These are phyloP conservation scores for Phascolomyces articulosus DNA, from an alignment of 371 early-diverging fungal genomes.

Conservation along the genomic window DNA sequence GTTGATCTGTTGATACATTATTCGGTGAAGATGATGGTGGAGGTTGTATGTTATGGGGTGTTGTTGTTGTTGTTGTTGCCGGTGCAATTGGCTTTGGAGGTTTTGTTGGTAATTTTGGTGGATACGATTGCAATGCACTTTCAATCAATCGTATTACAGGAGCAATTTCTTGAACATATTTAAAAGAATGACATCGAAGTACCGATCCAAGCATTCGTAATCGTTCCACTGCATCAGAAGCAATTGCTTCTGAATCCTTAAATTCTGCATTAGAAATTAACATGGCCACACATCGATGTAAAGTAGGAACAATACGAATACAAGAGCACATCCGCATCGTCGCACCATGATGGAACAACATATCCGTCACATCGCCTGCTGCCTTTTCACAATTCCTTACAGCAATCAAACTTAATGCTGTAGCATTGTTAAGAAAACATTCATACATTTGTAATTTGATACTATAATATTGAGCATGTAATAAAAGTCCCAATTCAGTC, in stretches of 20 bases:
- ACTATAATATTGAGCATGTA: slow-evolving; percentile 11
- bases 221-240: neutral
- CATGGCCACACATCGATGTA: slow-evolving; percentile 8
- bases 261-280: neutral
- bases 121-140: neutral
- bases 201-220: neutral
- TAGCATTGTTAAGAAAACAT: slow-evolving; percentile 19
- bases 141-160: neutral
- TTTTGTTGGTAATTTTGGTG: neutral
- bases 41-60: too few species aligned
- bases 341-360: neutral
- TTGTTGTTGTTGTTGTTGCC: neutral
- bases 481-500: slow-evolving; percentile 16
- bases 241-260: slow-evolving; percentile 1
- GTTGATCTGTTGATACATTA: neutral
- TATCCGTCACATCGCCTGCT: neutral
- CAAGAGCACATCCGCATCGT: slow-evolving; percentile 17
- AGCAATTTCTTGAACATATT: slow-evolving; percentile 6
- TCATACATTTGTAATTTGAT: slow-evolving; percentile 19
- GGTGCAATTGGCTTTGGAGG: neutral
- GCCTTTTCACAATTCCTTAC: slow-evolving; percentile 11
- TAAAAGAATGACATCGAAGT: neutral
- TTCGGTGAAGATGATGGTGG: neutral
- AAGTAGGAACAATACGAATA: neutral
- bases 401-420: slow-evolving; percentile 13